Conservation (phyloP, 768 basidiomycete species). For the Lactarius tabidus region DNA sequence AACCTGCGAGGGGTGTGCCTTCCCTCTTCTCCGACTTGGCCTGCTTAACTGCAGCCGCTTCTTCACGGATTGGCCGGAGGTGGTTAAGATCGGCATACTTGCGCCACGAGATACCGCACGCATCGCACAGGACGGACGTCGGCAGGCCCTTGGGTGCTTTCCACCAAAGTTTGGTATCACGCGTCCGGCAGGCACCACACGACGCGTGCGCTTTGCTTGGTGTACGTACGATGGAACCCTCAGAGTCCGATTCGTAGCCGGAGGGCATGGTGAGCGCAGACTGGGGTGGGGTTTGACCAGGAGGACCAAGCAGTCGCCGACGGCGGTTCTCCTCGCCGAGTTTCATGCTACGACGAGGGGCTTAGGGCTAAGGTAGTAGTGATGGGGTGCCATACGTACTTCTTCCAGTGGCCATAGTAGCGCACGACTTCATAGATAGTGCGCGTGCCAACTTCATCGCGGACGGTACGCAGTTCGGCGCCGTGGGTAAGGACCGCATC, state of each 20-base stretch:
- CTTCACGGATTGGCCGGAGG: slow-evolving; percentile 64
- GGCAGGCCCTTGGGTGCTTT: slow-evolving; percentile 85
- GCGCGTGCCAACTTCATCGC: slow-evolving; percentile 68
- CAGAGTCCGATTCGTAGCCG: slow-evolving; percentile 52
- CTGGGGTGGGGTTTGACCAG: slow-evolving; percentile 1
- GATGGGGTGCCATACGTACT: slow-evolving; percentile 39
- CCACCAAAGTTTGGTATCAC: slow-evolving; percentile 83
- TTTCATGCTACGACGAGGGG: slow-evolving; percentile 43
- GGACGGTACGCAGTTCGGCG: slow-evolving; percentile 73
- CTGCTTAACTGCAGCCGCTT: slow-evolving; percentile 43
- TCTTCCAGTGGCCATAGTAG: slow-evolving; percentile 86
- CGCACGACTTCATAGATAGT: slow-evolving; percentile 75
- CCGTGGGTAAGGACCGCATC: slow-evolving; percentile 68
- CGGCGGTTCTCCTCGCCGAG: slow-evolving; percentile 61
- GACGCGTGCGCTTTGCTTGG: slow-evolving; percentile 49
- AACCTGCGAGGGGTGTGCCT: slow-evolving; percentile 53
- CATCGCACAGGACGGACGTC: slow-evolving; percentile 76
- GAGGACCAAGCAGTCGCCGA: slow-evolving; percentile 15
- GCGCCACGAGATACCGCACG: slow-evolving; percentile 83
- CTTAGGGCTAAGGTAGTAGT: not conserved
- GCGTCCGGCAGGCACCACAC: slow-evolving; percentile 83
- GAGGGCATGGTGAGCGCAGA: not conserved
- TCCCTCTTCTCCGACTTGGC: slow-evolving; percentile 49
- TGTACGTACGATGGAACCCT: slow-evolving; percentile 65
- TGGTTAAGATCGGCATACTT: slow-evolving; percentile 88